These are phyloP conservation scores for Spinellus fusiger DNA, from an alignment of 192 early-diverging fungal species.

Conservation along the genomic window DNA sequence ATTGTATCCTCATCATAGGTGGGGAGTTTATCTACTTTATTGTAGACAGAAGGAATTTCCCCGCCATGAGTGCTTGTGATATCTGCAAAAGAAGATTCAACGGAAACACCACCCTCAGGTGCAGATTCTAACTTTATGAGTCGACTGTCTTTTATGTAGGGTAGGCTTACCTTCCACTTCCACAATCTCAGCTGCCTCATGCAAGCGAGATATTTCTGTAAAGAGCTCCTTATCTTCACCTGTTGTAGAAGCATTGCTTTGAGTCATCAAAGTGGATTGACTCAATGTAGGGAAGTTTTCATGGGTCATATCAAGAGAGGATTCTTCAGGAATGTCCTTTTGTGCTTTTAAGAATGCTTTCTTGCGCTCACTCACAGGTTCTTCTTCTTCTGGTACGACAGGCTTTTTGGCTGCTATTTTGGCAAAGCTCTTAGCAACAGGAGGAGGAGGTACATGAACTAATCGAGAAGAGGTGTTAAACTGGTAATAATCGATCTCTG, in stretches of 20 bases:
- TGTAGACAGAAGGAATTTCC: constrained; percentile 12
- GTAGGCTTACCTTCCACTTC: background rate
- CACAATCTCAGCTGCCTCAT: background rate
- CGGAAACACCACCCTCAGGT: background rate
- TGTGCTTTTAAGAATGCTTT: background rate
- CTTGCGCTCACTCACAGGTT: background rate
- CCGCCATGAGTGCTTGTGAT: constrained; percentile 14
- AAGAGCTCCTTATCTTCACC: constrained; percentile 2
- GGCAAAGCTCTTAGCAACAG: constrained; percentile 20
- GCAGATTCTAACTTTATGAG: background rate
- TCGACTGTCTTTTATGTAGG: background rate
- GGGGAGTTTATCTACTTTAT: constrained; percentile 15
- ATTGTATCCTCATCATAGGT: constrained; percentile 22
- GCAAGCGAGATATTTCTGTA: constrained; percentile 9
- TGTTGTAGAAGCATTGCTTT: background rate
- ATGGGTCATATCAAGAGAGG: background rate
- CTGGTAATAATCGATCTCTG: background rate
- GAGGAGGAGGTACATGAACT: constrained; percentile 20
- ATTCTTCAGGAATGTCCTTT: background rate
- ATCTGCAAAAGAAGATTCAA: constrained; percentile 19
- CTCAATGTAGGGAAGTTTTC: constrained; percentile 14
- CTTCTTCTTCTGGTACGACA: constrained; percentile 1
- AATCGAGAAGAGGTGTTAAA: background rate
- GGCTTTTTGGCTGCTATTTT: constrained; percentile 23
- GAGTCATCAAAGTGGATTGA: constrained; percentile 9